These are phyloP conservation scores for Arthroderma sp. DNA, from an alignment of 2,329 filamentous ascomycete genomes.

Conservation along the genomic window DNA sequence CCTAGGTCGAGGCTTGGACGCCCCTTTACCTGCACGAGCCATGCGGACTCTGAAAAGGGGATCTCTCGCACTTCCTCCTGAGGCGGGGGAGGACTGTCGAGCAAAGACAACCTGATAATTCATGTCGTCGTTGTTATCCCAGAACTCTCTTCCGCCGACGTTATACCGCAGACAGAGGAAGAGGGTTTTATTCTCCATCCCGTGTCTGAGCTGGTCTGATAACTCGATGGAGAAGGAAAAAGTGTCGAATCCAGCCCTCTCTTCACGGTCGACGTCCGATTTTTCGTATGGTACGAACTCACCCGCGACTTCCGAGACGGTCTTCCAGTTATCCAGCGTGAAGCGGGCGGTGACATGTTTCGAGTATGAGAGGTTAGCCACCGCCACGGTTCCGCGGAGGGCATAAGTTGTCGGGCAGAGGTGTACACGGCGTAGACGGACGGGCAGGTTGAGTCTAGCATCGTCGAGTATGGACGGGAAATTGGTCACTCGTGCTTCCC, in stretches of 20 bases:
- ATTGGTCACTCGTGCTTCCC: slow-evolving; percentile 76
- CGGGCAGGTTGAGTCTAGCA: slow-evolving; percentile 43
- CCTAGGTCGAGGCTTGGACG: not conserved
- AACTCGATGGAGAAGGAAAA: slow-evolving; percentile 94
- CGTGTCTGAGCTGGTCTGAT: slow-evolving; percentile 60
- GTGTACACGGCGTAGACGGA: slow-evolving; percentile 77
- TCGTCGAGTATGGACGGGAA: slow-evolving; percentile 61
- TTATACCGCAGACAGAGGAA: slow-evolving; percentile 84
- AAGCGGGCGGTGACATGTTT: slow-evolving; percentile 87
- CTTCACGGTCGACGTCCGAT: slow-evolving; percentile 35
- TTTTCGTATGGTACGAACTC: slow-evolving; percentile 74
- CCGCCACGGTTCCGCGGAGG: slow-evolving; percentile 69
- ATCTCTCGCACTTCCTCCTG: not conserved
- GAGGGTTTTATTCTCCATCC: slow-evolving; percentile 84
- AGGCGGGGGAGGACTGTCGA: slow-evolving; percentile 33
- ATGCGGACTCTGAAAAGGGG: not conserved
- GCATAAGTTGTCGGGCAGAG: slow-evolving; percentile 79
- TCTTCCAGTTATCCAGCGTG: slow-evolving; percentile 97
- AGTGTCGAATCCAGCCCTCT: slow-evolving; percentile 53
- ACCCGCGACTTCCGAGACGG: slow-evolving; percentile 84
- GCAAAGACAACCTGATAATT: slow-evolving; percentile 94
- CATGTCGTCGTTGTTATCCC: slow-evolving; percentile 80
- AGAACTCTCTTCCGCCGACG: slow-evolving; percentile 73
- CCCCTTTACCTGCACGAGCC: not conserved
- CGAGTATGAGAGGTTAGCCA: slow-evolving; percentile 79